Base-by-base conservation (phyloP, 1,284 basidiomycete species). In the Apiotrichum domesticum region DNA sequence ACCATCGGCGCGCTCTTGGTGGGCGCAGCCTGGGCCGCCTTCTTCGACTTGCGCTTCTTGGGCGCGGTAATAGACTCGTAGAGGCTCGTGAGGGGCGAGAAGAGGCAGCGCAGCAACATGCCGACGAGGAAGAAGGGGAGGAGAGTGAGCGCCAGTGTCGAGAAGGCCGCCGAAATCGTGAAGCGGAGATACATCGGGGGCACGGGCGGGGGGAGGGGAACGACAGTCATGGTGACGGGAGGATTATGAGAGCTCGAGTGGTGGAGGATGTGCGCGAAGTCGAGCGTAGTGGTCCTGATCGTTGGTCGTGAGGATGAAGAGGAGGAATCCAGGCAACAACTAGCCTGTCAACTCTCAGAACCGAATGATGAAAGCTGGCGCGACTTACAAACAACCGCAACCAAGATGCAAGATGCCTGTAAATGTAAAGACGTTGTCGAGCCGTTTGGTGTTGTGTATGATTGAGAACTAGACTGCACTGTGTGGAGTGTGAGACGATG, bases 51-150 rank as follows among this genome's bases (percentile, higher is more conserved):
- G 8, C 37, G 37, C 37, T 39, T 39, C 52, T 48, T 51, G 48
- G 35, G 43, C 40, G 41, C 14, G n/a, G 40, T 53, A 35, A 34
- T 33, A 8, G 42, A 15, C 39, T 54, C 45, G 44, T 43, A 51
- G 8, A 47, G 6, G 32, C 32, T 34, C 8, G 39, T 41, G 33
- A 58, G 45, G 15, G 56, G 56, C 13, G 35, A 6, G 33, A 51
- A 35, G 33, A 51, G n/a, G 34, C 32, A 42, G 40, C 41, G 50
- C 14, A 42, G 33, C 33, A 51, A 41, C 40, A 51, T 11, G 41
- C 50, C 50, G 50, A 51, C 50, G 41, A 51, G 41, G 50, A 51
- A 51, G 50, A 51, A 51, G 41, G 50, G 50, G 33, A 51, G 50
- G 50, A 58, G 49, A 32, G 39, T 50, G 46, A 58, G 45, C 0